Base-by-base conservation (phyloP, 495 filamentous ascomycete genomes). In the Podospora bellae-mahoneyi region DNA sequence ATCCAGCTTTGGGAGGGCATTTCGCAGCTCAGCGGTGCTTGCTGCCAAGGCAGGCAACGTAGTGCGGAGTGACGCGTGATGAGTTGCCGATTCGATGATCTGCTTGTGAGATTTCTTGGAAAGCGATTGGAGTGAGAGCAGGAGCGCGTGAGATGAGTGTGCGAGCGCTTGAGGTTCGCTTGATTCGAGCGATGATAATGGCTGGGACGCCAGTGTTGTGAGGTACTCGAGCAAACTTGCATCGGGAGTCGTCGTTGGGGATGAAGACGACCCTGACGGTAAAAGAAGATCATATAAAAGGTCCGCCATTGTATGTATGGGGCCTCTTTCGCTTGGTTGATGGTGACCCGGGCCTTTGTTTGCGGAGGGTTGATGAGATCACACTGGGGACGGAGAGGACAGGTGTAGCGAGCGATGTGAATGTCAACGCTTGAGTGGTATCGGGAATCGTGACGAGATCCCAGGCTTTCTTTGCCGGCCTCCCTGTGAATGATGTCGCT, bases 91-190 rank as follows among this genome's bases (percentile, higher is more conserved):
- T 48, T 86, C 83, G 71, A 98, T 92, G 68, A 98, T 88, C 54
- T 91, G 82, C 72, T 91, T 90, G 75, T 98, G 90, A n/a, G 95
- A 97, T 69, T 92, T 91, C 69, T 95, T 93, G 32, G 93, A 94
- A 62, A 98, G 86, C 0, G 89, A 85, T 74, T 99, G 95, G 1
- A 98, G 85, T 13, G 93, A 96, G 39, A 95, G 86, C 13, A 92
- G 85, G n/a, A 90, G 87, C 0, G 90, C 91, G 68, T 97, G 92
- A 6, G 89, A 89, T 59, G 91, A 85, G 71, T 97, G 92, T 1
- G 88, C 78, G 57, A 98, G 84, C 0, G 91, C 91, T 66, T 93
- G 89, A 7, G 89, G 89, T 73, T 99, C 96, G 34, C 86, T 86
- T 48, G 86, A 84, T 34, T 85, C 84, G 59, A 98, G 84, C 9